These are phyloP conservation scores for Centella asiatica DNA, from an alignment of 129 eudicot genomes.

Conservation along the genomic window DNA sequence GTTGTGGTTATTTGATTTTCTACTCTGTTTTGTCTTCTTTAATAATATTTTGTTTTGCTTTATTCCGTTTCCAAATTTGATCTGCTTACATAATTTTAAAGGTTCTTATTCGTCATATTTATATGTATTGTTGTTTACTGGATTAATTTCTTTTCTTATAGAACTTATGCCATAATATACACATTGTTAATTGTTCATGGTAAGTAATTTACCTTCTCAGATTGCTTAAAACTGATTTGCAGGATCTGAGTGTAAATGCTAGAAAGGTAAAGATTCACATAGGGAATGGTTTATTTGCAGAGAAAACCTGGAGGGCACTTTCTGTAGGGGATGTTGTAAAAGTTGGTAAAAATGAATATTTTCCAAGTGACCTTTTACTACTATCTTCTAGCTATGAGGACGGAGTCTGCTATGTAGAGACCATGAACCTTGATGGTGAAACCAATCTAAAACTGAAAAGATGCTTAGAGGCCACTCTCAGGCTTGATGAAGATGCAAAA, in stretches of 20 bases:
- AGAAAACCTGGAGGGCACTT: constrained; percentile 31
- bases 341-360: constrained; percentile 41
- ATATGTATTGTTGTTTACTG: too few species aligned
- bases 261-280: constrained; percentile 44
- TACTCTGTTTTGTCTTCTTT: too few species aligned
- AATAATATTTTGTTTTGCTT: not conserved
- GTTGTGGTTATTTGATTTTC: too few species aligned
- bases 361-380: constrained; percentile 35
- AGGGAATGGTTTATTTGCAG: constrained; percentile 31
- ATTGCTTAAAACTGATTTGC: constrained; percentile 8
- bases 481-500: constrained; percentile 23
- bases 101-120: not conserved
- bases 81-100: not conserved
- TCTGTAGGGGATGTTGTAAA: constrained; percentile 48
- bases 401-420: constrained; percentile 50
- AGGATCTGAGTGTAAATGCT: constrained; percentile 41
- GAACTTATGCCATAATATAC: not conserved
- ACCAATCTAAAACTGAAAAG: constrained; percentile 50
- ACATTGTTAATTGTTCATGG: not conserved
- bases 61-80: not conserved
- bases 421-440: constrained; percentile 54
- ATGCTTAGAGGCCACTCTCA: constrained; percentile 40
- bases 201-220: not conserved
- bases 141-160: not conserved
- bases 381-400: constrained; percentile 52